These are phyloP conservation scores for Paramyrothecium roridum DNA, from an alignment of 2,329 filamentous ascomycete species.

Conservation along the genomic window DNA sequence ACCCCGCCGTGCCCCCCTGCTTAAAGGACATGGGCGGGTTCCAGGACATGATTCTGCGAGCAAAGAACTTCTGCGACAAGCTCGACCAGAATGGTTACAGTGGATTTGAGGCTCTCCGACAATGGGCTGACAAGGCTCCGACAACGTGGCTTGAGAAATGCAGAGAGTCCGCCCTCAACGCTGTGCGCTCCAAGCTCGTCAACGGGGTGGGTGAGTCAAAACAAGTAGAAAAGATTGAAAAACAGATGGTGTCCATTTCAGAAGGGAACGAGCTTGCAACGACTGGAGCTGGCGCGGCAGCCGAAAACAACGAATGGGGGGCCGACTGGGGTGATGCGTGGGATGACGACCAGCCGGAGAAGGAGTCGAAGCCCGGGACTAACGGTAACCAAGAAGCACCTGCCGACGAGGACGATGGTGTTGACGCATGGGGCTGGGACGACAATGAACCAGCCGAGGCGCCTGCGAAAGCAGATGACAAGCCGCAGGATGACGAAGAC, in stretches of 20 bases:
- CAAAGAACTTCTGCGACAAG: constrained; percentile 60
- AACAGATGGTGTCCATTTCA: constrained; percentile 66
- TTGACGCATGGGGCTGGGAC: constrained; percentile 83
- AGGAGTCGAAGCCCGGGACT: constrained; percentile 20
- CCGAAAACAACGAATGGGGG: constrained; percentile 63
- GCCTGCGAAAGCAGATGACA: constrained; percentile 9
- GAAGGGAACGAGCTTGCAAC: constrained; percentile 64
- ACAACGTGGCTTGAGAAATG: constrained; percentile 83
- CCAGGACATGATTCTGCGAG: constrained; percentile 63
- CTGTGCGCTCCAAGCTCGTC: constrained; percentile 66
- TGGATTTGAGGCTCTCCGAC: constrained; percentile 59
- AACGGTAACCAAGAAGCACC: constrained; percentile 12
- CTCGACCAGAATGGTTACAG: constrained; percentile 63
- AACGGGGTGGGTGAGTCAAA: constrained; percentile 64
- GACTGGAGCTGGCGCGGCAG: constrained; percentile 42
- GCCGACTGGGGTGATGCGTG: constrained; percentile 78
- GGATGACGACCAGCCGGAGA: constrained; percentile 60
- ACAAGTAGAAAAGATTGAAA: constrained; percentile 80
- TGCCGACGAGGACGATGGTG: constrained; percentile 36
- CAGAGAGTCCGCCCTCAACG: constrained; percentile 73
- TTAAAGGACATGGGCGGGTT: constrained; percentile 70
- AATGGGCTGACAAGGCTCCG: constrained; percentile 80
- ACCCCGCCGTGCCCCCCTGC: constrained; percentile 71
- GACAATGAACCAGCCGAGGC: constrained; percentile 48
- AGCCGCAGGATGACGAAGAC: constrained; percentile 29